Conservation (phyloP, 164 flowering plant genomes). For the Pachysandra terminalis region DNA sequence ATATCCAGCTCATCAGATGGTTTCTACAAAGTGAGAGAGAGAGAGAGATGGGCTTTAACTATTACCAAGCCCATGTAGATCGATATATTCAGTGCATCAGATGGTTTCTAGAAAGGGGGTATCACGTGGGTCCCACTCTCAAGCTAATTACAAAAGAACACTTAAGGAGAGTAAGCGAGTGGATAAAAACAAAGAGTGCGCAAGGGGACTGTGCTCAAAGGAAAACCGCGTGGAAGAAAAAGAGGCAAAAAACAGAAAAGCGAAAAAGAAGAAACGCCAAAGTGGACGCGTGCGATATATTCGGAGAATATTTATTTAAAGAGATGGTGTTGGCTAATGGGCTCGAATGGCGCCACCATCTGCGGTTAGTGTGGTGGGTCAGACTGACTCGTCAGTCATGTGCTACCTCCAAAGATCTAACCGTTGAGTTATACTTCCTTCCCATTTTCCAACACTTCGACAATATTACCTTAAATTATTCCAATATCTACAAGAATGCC, state of each 20-base stretch:
- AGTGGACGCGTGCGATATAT: not conserved
- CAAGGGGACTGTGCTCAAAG: not conserved
- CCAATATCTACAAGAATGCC: not conserved
- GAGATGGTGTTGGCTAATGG: slow-evolving; percentile 7
- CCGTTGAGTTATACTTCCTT: not conserved
- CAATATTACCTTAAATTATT: no score
- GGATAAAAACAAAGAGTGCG: not conserved
- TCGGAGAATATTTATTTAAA: not conserved
- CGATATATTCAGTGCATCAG: no score
- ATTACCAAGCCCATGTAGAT: no score
- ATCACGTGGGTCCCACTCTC: no score
- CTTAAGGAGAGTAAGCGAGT: no score
- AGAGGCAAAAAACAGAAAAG: not conserved
- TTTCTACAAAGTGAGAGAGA: no score
- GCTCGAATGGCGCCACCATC: slow-evolving; percentile 14
- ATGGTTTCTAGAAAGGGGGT: no score
- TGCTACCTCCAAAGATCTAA: not conserved
- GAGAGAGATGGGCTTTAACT: no score
- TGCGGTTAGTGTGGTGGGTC: slow-evolving; percentile 7
- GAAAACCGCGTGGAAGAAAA: no score
- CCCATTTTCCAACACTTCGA: not conserved
- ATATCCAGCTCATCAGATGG: no score
- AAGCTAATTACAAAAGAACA: no score
- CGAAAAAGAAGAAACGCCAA: not conserved
- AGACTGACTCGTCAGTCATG: not conserved